A percentile compares a stretch with the other conserved stretches of the same genome.
Evolutionary conservation across 345 rosid species (phyloP).

Genomic region (Kernera saxatilis): DNA sequence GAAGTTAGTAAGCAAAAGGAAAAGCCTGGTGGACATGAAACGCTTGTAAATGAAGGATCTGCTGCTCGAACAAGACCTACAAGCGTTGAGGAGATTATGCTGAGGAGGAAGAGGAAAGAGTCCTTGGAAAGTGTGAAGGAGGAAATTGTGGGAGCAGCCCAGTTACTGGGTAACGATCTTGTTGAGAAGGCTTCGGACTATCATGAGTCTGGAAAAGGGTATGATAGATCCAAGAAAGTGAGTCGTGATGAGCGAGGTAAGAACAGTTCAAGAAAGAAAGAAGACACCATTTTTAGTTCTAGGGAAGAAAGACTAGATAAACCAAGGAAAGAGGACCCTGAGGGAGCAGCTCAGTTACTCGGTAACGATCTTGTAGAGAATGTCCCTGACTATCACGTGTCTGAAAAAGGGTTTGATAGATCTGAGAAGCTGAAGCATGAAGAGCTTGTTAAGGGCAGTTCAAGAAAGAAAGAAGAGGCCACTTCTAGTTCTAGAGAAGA

Average conservation of each 20-base stretch:
- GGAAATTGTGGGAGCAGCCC: slow-evolving; percentile 22
- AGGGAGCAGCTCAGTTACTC: slow-evolving; percentile 19
- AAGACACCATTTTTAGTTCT: slow-evolving; percentile 20
- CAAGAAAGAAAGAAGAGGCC: slow-evolving; percentile 30
- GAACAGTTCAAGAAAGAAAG: slow-evolving; percentile 31
- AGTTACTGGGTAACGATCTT: slow-evolving; percentile 11
- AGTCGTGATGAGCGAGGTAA: slow-evolving; percentile 31
- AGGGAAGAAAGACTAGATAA: slow-evolving; percentile 24
- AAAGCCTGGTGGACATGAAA: slow-evolving; percentile 34
- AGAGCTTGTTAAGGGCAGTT: slow-evolving; percentile 33
- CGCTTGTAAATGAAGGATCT: slow-evolving; percentile 41
- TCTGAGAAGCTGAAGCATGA: slow-evolving; percentile 27
- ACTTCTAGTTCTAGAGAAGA: slow-evolving; percentile 25
- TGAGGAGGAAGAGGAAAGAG: slow-evolving; percentile 52
- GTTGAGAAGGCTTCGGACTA: slow-evolving; percentile 33
- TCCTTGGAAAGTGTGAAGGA: slow-evolving; percentile 37
- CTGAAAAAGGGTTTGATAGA: slow-evolving; percentile 33
- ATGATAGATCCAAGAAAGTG: slow-evolving; percentile 23
- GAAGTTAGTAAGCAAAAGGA: slow-evolving; percentile 40
- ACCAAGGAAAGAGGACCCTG: slow-evolving; percentile 13
- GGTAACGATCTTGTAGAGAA: slow-evolving; percentile 29
- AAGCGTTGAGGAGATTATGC: slow-evolving; percentile 74
- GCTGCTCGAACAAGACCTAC: slow-evolving; percentile 91
- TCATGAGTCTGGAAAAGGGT: slow-evolving; percentile 31
- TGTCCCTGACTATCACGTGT: slow-evolving; percentile 21